Percentiles rank a stretch among this genome's conserved stretches.
phyloP scores from a whole-genome alignment of 768 basidiomycete species.

The Tulasnella calospora region DNA sequence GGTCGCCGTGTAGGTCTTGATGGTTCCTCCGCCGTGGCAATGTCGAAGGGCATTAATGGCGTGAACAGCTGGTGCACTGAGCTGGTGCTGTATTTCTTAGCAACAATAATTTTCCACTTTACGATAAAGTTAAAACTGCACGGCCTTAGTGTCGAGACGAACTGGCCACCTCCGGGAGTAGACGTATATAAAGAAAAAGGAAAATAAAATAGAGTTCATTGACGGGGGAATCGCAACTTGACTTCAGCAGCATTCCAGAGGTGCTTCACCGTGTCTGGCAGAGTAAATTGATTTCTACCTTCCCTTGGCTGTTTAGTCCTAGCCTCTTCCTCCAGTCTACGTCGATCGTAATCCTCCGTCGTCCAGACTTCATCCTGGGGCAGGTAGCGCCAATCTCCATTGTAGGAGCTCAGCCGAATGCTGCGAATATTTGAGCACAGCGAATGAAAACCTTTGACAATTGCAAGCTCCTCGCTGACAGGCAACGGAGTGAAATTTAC shows the following conservation, averaged over 20 bases:
- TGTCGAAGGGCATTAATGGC: no score
- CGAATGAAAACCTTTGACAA: neutral
- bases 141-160: no score
- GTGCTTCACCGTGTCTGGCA: neutral
- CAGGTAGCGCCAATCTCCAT: neutral
- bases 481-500: neutral
- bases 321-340: neutral
- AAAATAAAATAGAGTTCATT: neutral
- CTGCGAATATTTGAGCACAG: neutral
- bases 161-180: no score
- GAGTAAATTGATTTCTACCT: neutral
- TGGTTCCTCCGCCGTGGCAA: no score
- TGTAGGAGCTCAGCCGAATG: neutral
- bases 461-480: neutral
- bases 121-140: neutral
- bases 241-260: neutral
- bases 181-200: no score
- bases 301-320: neutral
- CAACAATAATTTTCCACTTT: no score
- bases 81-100: no score
- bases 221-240: neutral
- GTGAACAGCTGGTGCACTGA: no score
- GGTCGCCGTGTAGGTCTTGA: neutral
- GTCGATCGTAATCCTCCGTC: neutral
- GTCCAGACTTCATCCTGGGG: neutral